Percentiles rank a stretch among this genome's conserved stretches.
phyloP scores from a whole-genome alignment of 164 flowering plant species.

The Vitis cinerea region DNA sequence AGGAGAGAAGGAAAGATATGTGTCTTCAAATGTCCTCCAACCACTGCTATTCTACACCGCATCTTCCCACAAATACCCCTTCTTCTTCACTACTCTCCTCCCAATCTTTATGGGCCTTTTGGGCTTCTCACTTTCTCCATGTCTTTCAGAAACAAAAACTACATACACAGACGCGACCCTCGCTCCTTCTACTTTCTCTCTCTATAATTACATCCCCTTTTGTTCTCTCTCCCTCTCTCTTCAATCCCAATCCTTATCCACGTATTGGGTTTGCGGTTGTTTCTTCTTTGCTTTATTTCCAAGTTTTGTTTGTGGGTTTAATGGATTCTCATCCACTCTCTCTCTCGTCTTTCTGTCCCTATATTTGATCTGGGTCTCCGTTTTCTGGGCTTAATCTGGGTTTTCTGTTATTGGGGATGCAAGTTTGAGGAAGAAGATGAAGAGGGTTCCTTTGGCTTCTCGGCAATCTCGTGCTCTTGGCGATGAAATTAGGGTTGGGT shows the following conservation, averaged over 20 bases:
- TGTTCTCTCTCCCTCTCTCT: background rate
- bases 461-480: constrained; percentile 6
- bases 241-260: background rate
- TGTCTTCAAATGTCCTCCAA: constrained; percentile 19
- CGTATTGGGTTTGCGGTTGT: constrained; percentile 10
- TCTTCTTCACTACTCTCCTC: constrained; percentile 10
- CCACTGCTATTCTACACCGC: constrained; percentile 7
- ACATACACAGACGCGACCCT: background rate
- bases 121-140: constrained; percentile 8
- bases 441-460: constrained; percentile 10
- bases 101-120: constrained; percentile 21
- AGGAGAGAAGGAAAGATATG: constrained; percentile 6
- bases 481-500: constrained; percentile 19
- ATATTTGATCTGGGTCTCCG: background rate
- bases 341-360: background rate
- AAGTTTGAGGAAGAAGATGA: constrained; percentile 14
- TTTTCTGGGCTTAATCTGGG: background rate
- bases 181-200: background rate
- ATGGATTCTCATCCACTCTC: constrained; percentile 1
- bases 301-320: constrained; percentile 9
- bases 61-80: constrained; percentile 19
- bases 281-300: background rate
- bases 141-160: background rate
- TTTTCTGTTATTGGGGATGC: background rate
- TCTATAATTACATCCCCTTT: background rate